Base-by-base conservation (phyloP, 2,329 filamentous ascomycete genomes). In the Colletotrichum gloeosporioides region DNA sequence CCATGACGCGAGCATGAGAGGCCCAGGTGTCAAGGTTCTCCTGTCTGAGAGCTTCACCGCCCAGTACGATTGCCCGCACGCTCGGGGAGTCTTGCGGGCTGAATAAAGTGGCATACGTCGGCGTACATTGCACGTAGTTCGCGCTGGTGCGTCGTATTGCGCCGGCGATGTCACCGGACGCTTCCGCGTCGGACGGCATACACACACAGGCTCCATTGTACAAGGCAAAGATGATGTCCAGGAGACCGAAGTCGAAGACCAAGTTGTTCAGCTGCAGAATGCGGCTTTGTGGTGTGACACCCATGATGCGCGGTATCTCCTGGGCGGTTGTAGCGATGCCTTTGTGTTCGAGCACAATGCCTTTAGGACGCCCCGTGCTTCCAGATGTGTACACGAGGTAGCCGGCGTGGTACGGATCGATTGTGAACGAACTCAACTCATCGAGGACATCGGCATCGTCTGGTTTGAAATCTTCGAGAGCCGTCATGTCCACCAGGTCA, bases 371-470 rank as follows among this genome's bases (percentile, higher is more conserved):
- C 3, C 39, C 39, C 6, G 39, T 44, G 39, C 39, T 44, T 44
- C 39, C 39, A 44, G 39, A 44, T 1, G 39, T 44, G 18, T 44
- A 44, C 5, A 44, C 39, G 9, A 44, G 39, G 0, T 44, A 44
- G 18, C 39, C 39, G 1, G 39, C 39, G 39, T 44, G 39, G 3
- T 44, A 18, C 0, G 39, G 5, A 44, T 44, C 39, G 18, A 44
- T 12, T 1, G 5, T n/a, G 39, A 44, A 44, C 0, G 39, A 44
- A 12, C 18, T 44, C 39, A 44, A n/a, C 39, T 44, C 39, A 2
- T 44, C 18, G 18, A 44, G 0, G 18, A 44, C 0, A 0, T 3
- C 3, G 18, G 18, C 1, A 44, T 44, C 8, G 5, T 12, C 18
- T 12, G 39, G 4, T 44, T 18, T 1, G 3, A n/a, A 10, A 2